Evolutionary conservation across 192 early-diverging fungal genomes (phyloP), one percentile per base, ranked within the genome.

Genomic region (Coemansia sp.): DNA sequence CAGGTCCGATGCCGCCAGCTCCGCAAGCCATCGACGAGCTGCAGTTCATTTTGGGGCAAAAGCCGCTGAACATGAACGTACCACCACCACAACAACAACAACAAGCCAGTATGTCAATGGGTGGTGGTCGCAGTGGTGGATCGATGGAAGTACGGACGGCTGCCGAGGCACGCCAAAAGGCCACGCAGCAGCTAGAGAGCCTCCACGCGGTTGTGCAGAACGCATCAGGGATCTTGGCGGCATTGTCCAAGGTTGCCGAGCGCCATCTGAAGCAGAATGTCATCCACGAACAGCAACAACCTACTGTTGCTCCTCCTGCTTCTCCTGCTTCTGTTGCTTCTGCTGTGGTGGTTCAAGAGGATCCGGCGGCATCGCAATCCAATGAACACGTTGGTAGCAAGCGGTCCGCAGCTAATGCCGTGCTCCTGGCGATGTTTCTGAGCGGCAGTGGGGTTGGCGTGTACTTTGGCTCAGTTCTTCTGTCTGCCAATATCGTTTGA

Each of bases 41-140:
- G 52, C 62, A 72, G 63, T 72, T 66, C n/a, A 61, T 72, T 20
- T 22, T 72, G 41, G 53, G 61, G 40, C 59, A 67, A 43, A 60
- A 40, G 32, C 71, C 71, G 17, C 55, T 71, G 6, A 59, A 55
- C 36, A 50, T 50, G 19, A 33, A 46, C 20, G 19, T 36, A 20
- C 22, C 50, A 14, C 50, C 36, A 9, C 34, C 50, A 22, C 35
- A 29, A 55, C 20, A 29, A 22, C 35, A 29, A 55, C 20, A 29
- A 55, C 13, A 2, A 29, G 29, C 29, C 9, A 8, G 0, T 34
- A 19, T 33, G 57, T 35, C 34, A 41, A 43, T 19, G 5, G 15
- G 42, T 45, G 2, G 41, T 9, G 29, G 29, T 2, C 29, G 29
- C 29, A 29, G 29, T 29, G 38, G 29, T 29, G 38, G 38, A 40